Base-by-base conservation (phyloP, 2,329 filamentous ascomycete genomes). In the Colletotrichum musicola region DNA sequence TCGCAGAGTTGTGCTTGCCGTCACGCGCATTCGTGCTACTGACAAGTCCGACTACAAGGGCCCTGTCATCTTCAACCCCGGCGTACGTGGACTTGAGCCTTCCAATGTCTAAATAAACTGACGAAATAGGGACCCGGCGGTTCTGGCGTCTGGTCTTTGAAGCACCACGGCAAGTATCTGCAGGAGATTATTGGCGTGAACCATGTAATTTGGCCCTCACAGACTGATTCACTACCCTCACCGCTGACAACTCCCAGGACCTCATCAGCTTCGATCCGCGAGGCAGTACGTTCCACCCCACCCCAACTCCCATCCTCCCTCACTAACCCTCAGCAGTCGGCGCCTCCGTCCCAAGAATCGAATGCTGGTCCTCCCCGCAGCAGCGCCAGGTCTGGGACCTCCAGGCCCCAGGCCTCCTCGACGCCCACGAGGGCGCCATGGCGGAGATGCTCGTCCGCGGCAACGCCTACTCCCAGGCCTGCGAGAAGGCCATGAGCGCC, bases 251-350 rank as follows among this genome's bases (percentile, higher is more conserved):
- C 27, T 9, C 5, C 0, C n/a, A 81, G 77, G 85, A 88, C 55
- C 78, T 88, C 2, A 80, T 88, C 64, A 81, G 81, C 49, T 87
- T 84, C 60, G 85, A 88, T 58, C 84, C 85, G 1, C 80, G 85
- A 22, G 85, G 85, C 20, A 75, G 81, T 78, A 65, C 71, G 76
- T 72, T n/a, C 7, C 10, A 12, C n/a, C 9, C 35, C 1, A 12
- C 6, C 20, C 2, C 13, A 4, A 20, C 38, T 10, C n/a, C 42
- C 20, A 27, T 60, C 3, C 47, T 4, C 55, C 59, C 4, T 22
- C 47, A 13, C 44, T 27, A 13, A 64, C 7, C 13, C 12, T 25
- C 1, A 12, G 2, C 14, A 76, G 80, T 88, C 25, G 85, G 85
- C 4, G 79, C 82, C 7, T 85, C 86, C 3, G 79, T 83, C 1